Evolutionary conservation across 2,329 filamentous ascomycete species (phyloP), one percentile per base, ranked within the genome.

Genomic region (Aureobasidium sp.): DNA sequence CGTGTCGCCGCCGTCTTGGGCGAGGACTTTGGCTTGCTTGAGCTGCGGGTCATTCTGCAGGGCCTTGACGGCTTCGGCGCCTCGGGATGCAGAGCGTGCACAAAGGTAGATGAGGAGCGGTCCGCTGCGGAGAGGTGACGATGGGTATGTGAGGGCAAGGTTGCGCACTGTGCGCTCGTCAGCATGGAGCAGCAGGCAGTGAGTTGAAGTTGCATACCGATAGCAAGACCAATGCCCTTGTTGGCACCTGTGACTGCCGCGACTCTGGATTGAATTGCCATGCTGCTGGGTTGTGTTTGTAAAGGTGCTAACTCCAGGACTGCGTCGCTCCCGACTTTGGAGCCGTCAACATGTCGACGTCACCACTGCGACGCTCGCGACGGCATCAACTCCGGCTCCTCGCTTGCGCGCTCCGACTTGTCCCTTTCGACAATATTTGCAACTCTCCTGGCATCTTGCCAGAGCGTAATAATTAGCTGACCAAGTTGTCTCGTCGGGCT

Each of bases 191-290:
- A n/a, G 3, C 3, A 20, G 15, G 8, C 5, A 11, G 14, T 8
- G 22, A 45, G 17, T 15, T 15, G 8, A 7, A 36, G 15, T n/a
- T 9, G 45, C 56, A n/a, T 70, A 76, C 75, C 75, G 65, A 81
- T 78, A 20, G 78, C 78, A 8, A 80, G 71, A 25, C 78, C 78
- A 62, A 82, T 77, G 59, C 78, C 80, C 68, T 81, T 82, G 70
- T 83, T 83, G 17, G 79, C 80, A 55, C 81, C 81, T 0, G 81
- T 83, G 0, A 83, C 81, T 63, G 79, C 77, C 55, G 78, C 81
- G n/a, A 82, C 70, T 64, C 77, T 64, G n/a, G 68, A 66, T 64
- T 69, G 64, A 8, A 61, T 64, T 36, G 70, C 63, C 70, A 72
- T 72, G 27, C 12, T 20, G 12, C 2, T 14, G n/a, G 12, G 9